Base-by-base conservation (phyloP, 2,329 filamentous ascomycete species). In the Paecilomyces variotii region DNA sequence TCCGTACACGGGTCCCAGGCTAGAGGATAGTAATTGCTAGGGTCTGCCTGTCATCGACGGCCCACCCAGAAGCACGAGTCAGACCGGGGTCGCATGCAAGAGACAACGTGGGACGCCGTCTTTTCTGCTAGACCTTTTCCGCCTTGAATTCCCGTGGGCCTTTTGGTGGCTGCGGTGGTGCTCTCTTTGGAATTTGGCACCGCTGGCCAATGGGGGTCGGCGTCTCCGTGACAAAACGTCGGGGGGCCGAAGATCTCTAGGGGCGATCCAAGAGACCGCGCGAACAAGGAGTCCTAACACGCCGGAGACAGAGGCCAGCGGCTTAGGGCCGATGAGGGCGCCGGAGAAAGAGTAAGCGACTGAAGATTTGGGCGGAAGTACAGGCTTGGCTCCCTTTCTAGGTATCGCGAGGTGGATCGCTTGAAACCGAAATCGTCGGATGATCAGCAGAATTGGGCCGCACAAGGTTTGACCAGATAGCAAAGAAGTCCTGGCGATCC, bases 11-110 rank as follows among this genome's bases (percentile, higher is more conserved):
- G 35, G 28, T 51, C 35, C 55, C 52, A 52, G 55, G 49, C 49
- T 55, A 35, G 25, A 54, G 39, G n/a, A 45, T 52, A 52, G 50
- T 52, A 52, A 19, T 52, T 52, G 50, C 54, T 39, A 51, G 56
- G 56, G 49, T 52, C 51, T 57, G 68, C 67, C 70, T 72, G 70
- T 71, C 70, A 73, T 68, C 67, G 65, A 64, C 63, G 70, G 70
- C 67, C 71, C 71, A 72, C 70, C 63, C 63, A 64, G 69, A 69
- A 72, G 71, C 71, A 70, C 67, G 66, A 68, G 62, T 50, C 60
- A 61, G 68, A 70, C 66, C 50, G 54, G 55, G 67, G 69, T 72
- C 68, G 69, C 68, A 70, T 70, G 70, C 70, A 70, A 59, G 66
- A 68, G 67, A 70, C 67, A 73, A 73, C 70, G 70, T 73, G 70